Evolutionary conservation across 768 basidiomycete genomes (phyloP).

Genomic region (Termitomyces bulborhizus): DNA sequence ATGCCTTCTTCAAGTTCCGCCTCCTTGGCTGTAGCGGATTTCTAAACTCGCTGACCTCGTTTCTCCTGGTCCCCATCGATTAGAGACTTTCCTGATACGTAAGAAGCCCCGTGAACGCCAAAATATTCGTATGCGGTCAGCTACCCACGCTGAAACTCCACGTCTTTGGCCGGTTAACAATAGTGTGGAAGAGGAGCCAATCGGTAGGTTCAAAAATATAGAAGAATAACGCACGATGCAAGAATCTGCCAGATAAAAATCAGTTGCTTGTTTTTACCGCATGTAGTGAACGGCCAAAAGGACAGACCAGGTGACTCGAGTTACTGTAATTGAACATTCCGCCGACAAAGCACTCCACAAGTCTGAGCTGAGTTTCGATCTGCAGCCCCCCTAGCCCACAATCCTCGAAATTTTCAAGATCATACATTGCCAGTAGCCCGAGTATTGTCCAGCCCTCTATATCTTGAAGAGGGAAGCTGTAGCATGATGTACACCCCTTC

Average conservation of each 20-base stretch:
- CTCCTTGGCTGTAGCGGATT: conserved; percentile 18
- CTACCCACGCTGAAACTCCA: conserved; percentile 3
- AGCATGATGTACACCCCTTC: neutral
- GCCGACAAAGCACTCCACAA: neutral
- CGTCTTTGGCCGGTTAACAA: neutral
- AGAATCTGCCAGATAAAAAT: neutral
- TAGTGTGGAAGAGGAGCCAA: neutral
- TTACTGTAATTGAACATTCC: neutral
- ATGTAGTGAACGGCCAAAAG: neutral
- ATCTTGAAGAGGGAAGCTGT: neutral
- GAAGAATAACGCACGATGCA: neutral
- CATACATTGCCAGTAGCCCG: neutral
- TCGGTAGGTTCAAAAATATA: neutral
- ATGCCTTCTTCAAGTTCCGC: conserved; percentile 11
- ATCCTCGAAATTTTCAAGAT: neutral
- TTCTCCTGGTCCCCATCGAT: conserved; percentile 18
- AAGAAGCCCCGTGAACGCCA: conserved; percentile 9
- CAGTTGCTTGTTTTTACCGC: neutral
- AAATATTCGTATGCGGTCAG: neutral
- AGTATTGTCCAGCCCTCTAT: neutral
- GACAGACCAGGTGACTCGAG: conserved; percentile 4
- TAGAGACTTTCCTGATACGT: conserved; percentile 3
- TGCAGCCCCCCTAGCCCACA: neutral
- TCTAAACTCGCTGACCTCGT: conserved; percentile 11
- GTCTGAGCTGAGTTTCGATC: neutral